Evolutionary conservation across 2,329 filamentous ascomycete species (phyloP).

Genomic region (Hortaea sp.): DNA sequence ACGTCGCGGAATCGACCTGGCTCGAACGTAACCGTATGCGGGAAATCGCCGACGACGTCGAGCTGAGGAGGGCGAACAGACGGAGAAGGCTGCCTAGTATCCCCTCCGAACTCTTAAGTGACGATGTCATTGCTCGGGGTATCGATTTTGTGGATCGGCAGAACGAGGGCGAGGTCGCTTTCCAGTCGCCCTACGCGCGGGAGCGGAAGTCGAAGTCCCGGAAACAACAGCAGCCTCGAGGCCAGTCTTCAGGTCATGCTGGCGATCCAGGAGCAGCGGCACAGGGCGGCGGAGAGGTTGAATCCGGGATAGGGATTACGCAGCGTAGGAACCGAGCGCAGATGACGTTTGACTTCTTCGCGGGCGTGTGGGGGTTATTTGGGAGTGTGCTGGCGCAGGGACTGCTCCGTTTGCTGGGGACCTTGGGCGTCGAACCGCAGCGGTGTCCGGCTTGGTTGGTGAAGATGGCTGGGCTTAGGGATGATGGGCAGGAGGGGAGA

Average conservation of each 20-base stretch:
- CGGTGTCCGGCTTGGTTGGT: constrained; percentile 56
- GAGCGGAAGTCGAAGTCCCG: constrained; percentile 47
- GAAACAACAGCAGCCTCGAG: constrained; percentile 8
- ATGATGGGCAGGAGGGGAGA: constrained; percentile 18
- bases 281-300: constrained; percentile 17
- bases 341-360: constrained; percentile 64
- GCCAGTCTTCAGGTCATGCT: too few species aligned
- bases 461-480: constrained; percentile 37
- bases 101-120: constrained; percentile 33
- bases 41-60: constrained; percentile 53
- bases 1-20: constrained; percentile 72
- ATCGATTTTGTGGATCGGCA: constrained; percentile 23
- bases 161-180: constrained; percentile 20
- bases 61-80: constrained; percentile 20
- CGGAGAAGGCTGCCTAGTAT: constrained; percentile 20
- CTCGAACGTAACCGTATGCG: constrained; percentile 75
- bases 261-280: too few species aligned
- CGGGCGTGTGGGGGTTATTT: constrained; percentile 60
- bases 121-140: constrained; percentile 28
- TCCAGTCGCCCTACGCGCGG: constrained; percentile 49
- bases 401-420: constrained; percentile 44
- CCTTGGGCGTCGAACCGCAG: constrained; percentile 44
- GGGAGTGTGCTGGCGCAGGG: constrained; percentile 49
- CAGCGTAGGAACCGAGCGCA: constrained; percentile 72
- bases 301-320: constrained; percentile 63